Conservation (phyloP, 306 rosid species). For the Senna siamea region DNA sequence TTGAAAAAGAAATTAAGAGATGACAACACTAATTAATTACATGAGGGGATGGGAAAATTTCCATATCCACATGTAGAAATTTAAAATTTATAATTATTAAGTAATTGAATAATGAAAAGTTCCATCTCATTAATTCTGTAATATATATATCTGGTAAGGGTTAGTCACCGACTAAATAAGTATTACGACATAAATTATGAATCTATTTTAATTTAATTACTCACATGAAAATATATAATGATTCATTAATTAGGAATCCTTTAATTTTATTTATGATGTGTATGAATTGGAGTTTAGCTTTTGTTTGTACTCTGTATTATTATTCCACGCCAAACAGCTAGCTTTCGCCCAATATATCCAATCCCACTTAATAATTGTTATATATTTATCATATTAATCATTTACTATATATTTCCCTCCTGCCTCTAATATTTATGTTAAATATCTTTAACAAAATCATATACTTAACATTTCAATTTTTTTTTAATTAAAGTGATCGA, state of each 20-base stretch:
- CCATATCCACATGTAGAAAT: too few species aligned
- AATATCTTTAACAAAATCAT: too few species aligned
- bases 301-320: slow-evolving; percentile 38
- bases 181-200: slow-evolving; percentile 25
- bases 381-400: too few species aligned
- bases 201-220: slow-evolving; percentile 1
- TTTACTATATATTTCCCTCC: too few species aligned
- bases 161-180: slow-evolving; percentile 57
- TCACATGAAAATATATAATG: slow-evolving; percentile 10
- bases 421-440: too few species aligned
- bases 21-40: neutral
- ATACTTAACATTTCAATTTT: too few species aligned
- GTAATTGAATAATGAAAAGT: neutral
- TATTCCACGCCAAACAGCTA: too few species aligned
- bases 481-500: too few species aligned
- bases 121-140: slow-evolving; percentile 30
- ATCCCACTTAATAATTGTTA: too few species aligned
- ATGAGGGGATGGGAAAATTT: too few species aligned
- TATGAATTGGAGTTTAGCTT: slow-evolving; percentile 29
- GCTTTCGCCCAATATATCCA: too few species aligned
- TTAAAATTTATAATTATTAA: neutral
- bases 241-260: neutral
- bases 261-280: neutral
- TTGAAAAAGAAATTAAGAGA: neutral
- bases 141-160: slow-evolving; percentile 64